Evolutionary conservation across 2,329 filamentous ascomycete species (phyloP).

Genomic region (Monosporascus sp.): DNA sequence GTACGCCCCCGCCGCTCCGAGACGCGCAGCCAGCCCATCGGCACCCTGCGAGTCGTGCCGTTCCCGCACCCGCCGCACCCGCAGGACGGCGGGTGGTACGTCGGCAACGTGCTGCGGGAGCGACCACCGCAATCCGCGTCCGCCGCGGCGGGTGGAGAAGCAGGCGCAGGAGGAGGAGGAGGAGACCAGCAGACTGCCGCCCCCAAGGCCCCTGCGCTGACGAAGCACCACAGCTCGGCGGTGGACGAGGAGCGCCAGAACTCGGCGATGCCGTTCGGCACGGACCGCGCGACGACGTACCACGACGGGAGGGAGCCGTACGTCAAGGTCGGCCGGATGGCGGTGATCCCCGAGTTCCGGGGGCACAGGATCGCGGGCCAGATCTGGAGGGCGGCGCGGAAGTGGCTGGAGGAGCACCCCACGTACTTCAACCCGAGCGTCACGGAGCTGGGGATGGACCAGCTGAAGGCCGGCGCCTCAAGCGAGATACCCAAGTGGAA

Average conservation of each 20-base stretch:
- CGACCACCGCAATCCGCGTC: not conserved
- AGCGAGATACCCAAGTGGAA: conserved; percentile 56
- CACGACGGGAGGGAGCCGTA: conserved; percentile 67
- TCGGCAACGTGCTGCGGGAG: conserved; percentile 33
- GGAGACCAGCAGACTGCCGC: not conserved
- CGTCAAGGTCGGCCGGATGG: conserved; percentile 74
- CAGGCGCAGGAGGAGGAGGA: conserved; percentile 2
- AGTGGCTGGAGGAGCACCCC: conserved; percentile 62
- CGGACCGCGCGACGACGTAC: conserved; percentile 42
- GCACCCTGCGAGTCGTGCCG: conserved; percentile 74
- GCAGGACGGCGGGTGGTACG: conserved; percentile 41
- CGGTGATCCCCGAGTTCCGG: conserved; percentile 61
- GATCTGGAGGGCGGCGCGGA: conserved; percentile 61
- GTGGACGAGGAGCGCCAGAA: conserved; percentile 17
- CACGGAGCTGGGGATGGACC: conserved; percentile 37
- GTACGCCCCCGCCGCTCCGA: conserved; percentile 37
- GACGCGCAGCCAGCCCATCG: conserved; percentile 52
- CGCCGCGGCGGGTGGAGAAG: too few relatives aligned
- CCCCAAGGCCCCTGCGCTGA: conserved; percentile 10
- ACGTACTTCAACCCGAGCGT: conserved; percentile 47
- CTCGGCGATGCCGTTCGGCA: conserved; percentile 14
- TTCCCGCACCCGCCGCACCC: conserved; percentile 69
- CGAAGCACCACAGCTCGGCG: conserved; percentile 4
- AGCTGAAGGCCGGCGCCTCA: conserved; percentile 32
- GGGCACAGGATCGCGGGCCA: conserved; percentile 58